Base-by-base conservation (phyloP, 1,139 yeast species). In the Nakaseomyces sp. region DNA sequence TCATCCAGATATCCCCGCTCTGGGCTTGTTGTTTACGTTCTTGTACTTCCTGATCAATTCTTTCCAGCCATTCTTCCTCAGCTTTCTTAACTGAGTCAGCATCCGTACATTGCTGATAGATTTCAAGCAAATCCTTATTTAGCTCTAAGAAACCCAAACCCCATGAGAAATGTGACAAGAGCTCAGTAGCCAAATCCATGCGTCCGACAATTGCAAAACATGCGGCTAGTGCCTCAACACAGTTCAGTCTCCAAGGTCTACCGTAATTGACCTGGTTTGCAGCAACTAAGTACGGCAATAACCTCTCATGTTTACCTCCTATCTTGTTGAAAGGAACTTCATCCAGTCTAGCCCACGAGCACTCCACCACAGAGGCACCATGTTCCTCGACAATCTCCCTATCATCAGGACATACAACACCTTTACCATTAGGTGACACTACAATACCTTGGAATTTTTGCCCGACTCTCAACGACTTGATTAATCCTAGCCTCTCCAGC, bases 201-300 rank as follows among this genome's bases (percentile, higher is more conserved):
- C 81, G 91, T 0, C 97, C 98, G 0, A 88, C 91, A 49, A 91
- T 89, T 1, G 96, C 96, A 60, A 91, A 84, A 60, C 96, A 87
- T 0, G 99, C 98, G 1, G 98, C 98, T 36, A 93, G 66, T 0
- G 98, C 98, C 60, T 91, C 99, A 7, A 88, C 98, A 64, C 99
- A 91, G 63, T 93, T 91, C 46, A 91, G 69, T 55, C 81, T 77
- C 98, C 97, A 89, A 0, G 99, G 97, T 54, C 86, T 75, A 2
- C 99, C 99, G 57, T 93, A 93, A 63, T 91, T 91, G 9, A 93
- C 97, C 16, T 96, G 94, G 60, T 91, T 91, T 0, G 97, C 96
- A 2, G 98, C 98, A 4, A 91, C 93, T 46, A 91, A 68, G 57
- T 89, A 91, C 0, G 98, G 98, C 48, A 91, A 67, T 18, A 91